Base-by-base conservation (phyloP, 805 yeast genomes). In the Wickerhamiella galacta region DNA sequence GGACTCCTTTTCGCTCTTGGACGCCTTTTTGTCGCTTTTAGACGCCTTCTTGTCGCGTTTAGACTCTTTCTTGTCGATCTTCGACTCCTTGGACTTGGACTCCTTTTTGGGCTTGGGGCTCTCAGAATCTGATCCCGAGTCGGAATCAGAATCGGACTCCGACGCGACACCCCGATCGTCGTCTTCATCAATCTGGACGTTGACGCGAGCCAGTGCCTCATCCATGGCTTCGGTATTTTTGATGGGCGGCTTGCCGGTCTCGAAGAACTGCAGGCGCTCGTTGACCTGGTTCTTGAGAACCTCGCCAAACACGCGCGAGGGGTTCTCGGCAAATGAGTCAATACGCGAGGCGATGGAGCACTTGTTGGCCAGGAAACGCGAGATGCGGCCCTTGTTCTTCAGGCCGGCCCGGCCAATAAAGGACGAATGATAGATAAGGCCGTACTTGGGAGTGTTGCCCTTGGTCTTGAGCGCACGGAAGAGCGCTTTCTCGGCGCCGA, bases 401-500 rank as follows among this genome's bases (percentile, higher is more conserved):
- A 95, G 95, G 32, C 93, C 70, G 38, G 98, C 98, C 68, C 87
- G 95, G 44, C 98, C 98, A 46, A 90, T 92, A 43, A 90, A 68
- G 20, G 95, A 81, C 37, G 96, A 94, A 57, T 90, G 96, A 67
- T 90, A 90, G 47, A 90, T 68, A 51, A 90, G 67, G 66, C 98
- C 98, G 55, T 90, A 90, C 61, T 90, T 90, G 54, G 98, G 98
- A 41, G 98, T 90, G 60, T 90, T 94, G 52, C 85, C 95, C 63
- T 90, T 90, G 39, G 98, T 90, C 69, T 90, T 90, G 53, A 90
- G 73, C 41, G 98, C 98, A 66, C 98, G 77, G 72, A 90, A 90
- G 40, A 90, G 68, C 27, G 98, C 98, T 72, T 90, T 90, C 66
- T 90, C 98, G 43, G 98, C 96, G 60, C 98, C 98, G 56, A 90